Conservation (phyloP, 2,329 filamentous ascomycete species). For the Diaporthe sp. region DNA sequence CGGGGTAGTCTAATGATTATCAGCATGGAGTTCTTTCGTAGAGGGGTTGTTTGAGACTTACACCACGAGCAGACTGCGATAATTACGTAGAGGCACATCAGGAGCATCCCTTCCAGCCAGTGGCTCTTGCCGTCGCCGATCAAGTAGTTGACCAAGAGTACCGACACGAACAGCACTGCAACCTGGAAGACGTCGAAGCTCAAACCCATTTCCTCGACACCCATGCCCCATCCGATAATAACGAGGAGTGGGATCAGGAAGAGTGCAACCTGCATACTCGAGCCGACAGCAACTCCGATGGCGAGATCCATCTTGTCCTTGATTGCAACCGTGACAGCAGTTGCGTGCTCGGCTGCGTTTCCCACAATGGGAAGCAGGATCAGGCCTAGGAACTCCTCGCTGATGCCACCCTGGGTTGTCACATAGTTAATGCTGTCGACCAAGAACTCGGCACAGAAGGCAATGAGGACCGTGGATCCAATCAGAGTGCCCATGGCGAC, state of each 20-base stretch:
- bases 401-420: conserved; percentile 71
- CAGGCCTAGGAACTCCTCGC: conserved; percentile 82
- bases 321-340: conserved; percentile 82
- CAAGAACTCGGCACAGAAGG: conserved; percentile 85
- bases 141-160: conserved; percentile 88
- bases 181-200: conserved; percentile 93
- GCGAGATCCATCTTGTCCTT: conserved; percentile 91
- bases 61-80: conserved; percentile 79
- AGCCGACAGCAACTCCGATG: conserved; percentile 85
- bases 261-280: conserved; percentile 84
- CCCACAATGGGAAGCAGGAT: conserved; percentile 88
- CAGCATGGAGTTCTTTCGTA: neutral
- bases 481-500: conserved; percentile 81
- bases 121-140: conserved; percentile 87
- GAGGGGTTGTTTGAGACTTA: conserved; percentile 54
- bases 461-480: conserved; percentile 83
- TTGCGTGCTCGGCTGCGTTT: conserved; percentile 86
- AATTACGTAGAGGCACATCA: conserved; percentile 85
- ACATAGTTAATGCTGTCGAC: conserved; percentile 81
- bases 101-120: conserved; percentile 82
- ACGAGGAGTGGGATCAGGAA: conserved; percentile 84
- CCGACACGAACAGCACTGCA: conserved; percentile 85
- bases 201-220: conserved; percentile 80
- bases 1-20: conserved; percentile 34
- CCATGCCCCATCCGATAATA: conserved; percentile 84